Percentiles rank a stretch among this genome's conserved stretches.
Conservation (phyloP, 805 yeast species). For the Ogataea polymorpha region DNA sequence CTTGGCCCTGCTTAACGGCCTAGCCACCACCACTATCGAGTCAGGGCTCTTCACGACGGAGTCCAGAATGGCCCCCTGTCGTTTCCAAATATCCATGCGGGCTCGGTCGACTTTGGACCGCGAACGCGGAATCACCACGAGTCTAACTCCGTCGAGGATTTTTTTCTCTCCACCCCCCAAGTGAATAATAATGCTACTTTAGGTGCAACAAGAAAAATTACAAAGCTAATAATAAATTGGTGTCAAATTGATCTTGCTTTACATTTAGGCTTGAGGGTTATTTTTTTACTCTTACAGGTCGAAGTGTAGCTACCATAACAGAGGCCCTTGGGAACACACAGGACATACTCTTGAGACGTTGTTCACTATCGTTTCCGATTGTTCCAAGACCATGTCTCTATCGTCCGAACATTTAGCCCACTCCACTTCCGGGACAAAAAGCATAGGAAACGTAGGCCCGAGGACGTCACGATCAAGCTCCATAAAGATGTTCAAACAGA, state of each 20-base stretch:
- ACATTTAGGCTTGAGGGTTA: neutral
- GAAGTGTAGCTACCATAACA: neutral
- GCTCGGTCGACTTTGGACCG: slow-evolving; percentile 15
- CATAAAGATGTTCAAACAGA: slow-evolving; percentile 17
- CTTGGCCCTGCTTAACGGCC: slow-evolving; percentile 1
- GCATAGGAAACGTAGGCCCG: slow-evolving; percentile 1
- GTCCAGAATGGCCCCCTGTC: slow-evolving; percentile 27
- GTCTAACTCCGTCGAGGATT: slow-evolving; percentile 15
- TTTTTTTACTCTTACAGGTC: neutral
- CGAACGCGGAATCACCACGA: slow-evolving; percentile 21
- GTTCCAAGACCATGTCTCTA: neutral
- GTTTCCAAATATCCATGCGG: slow-evolving; percentile 23
- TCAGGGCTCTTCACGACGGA: slow-evolving; percentile 1
- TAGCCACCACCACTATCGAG: slow-evolving; percentile 11
- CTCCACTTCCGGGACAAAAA: neutral
- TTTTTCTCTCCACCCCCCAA: neutral
- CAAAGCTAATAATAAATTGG: neutral
- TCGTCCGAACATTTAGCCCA: slow-evolving; percentile 1
- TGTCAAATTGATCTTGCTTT: slow-evolving; percentile 5
- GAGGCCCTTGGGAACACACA: neutral
- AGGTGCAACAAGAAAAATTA: neutral
- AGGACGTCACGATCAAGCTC: slow-evolving; percentile 23
- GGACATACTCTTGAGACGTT: neutral
- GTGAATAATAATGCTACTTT: neutral
- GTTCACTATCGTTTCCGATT: neutral